Conservation (phyloP, 345 rosid species). For the Iberis pinnata region DNA sequence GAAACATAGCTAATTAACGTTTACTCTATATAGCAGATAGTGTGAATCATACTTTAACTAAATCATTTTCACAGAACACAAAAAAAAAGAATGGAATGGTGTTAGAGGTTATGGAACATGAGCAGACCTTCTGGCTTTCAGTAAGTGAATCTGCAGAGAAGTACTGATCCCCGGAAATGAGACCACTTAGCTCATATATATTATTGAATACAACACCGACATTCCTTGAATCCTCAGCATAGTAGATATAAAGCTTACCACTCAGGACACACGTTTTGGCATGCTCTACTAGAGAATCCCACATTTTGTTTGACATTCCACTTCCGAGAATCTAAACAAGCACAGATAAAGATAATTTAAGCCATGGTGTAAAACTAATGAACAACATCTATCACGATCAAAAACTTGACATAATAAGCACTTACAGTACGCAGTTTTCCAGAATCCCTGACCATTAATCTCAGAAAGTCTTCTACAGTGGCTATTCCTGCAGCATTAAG, state of each 20-base stretch:
- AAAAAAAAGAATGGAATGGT: conserved; percentile 1
- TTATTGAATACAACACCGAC: conserved; percentile 81
- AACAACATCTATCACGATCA: conserved; percentile 17
- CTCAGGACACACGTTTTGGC: conserved; percentile 90
- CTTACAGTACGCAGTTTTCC: conserved; percentile 74
- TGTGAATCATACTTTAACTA: conserved; percentile 9
- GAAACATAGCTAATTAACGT: background rate
- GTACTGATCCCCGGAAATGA: conserved; percentile 83
- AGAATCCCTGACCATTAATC: conserved; percentile 64
- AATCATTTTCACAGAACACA: conserved; percentile 3
- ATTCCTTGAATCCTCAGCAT: conserved; percentile 73
- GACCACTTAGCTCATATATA: conserved; percentile 75
- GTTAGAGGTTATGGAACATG: conserved; percentile 13
- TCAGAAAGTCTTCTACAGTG: conserved; percentile 76
- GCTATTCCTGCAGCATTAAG: conserved; percentile 41
- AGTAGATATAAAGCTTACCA: conserved; percentile 75
- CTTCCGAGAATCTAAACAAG: conserved; percentile 77
- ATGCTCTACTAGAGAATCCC: conserved; percentile 94
- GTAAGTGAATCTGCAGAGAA: conserved; percentile 69
- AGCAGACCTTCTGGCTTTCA: conserved; percentile 79
- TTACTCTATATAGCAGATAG: background rate
- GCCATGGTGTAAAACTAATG: conserved; percentile 10
- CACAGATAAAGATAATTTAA: conserved; percentile 22
- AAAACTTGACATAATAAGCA: conserved; percentile 8
- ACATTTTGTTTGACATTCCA: conserved; percentile 99